Evolutionary conservation across 257 asterid genomes (phyloP).

Genomic region (Solanum chiquidenum): DNA sequence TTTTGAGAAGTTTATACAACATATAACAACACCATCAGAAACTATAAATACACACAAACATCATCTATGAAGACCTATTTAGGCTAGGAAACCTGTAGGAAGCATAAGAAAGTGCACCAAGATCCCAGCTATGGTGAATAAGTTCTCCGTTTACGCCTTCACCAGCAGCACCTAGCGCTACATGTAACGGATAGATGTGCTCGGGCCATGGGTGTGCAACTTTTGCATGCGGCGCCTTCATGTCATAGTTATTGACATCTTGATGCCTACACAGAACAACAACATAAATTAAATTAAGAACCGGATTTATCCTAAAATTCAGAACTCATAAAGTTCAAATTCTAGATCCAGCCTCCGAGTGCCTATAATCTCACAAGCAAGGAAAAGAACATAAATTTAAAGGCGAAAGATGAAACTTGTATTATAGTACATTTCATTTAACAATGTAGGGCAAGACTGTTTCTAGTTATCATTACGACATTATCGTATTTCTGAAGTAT

Average conservation of each 20-base stretch:
- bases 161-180: constrained; percentile 71
- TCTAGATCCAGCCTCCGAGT: no score
- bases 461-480: no score
- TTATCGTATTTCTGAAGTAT: no score
- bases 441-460: no score
- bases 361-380: no score
- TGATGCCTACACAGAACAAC: constrained; percentile 31
- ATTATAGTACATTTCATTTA: background rate
- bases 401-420: background rate
- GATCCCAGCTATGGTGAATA: constrained; percentile 65
- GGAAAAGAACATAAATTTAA: no score
- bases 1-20: background rate
- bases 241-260: constrained; percentile 48
- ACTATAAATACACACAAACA: background rate
- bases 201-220: constrained; percentile 73
- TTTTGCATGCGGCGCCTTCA: constrained; percentile 65
- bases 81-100: constrained; percentile 43
- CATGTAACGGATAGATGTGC: constrained; percentile 68
- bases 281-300: no score
- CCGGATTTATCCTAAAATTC: no score
- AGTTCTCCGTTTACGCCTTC: constrained; percentile 46
- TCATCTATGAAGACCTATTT: background rate
- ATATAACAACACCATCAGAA: background rate
- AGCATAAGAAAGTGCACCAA: constrained; percentile 52
- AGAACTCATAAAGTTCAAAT: no score